Base-by-base conservation (phyloP, 2,329 filamentous ascomycete species). In the Byssochlamys sp. region DNA sequence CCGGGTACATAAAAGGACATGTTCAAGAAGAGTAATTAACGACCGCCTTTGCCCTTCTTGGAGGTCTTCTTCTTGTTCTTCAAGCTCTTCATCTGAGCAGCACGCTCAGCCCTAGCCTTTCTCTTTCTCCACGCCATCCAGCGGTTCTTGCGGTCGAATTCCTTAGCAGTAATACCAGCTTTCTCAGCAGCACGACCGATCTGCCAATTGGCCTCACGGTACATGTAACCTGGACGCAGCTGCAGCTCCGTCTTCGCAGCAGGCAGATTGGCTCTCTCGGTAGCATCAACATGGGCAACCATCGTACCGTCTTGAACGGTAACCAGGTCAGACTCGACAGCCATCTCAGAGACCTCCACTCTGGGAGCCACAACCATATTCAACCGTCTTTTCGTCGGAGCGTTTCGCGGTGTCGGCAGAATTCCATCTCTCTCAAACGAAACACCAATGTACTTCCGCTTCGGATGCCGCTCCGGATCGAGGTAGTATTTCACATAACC, bases 401-500 rank as follows among this genome's bases (percentile, higher is more conserved):
- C 87, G 70, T 92, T 87, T 27, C 75, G 76, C 0, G 89, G 86
- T 68, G 88, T 85, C 0, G 94, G 94, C 1, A 99, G 83, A 31
- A 80, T 84, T 67, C 95, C 89, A 14, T 85, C 79, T 69, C 90
- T 90, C 71, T 91, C 82, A 73, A 96, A 91, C 33, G 89, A 88
- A 24, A 99, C 88, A 60, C 94, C 94, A 68, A 99, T 99, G 79
- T 91, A 99, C 73, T 95, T 90, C 60, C 91, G 84, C 64, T 90
- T 88, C 0, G 91, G 89, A 73, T 97, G 90, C 59, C 80, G 82
- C 31, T 81, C 75, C 0, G 91, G 91, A 71, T 99, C 92, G 69
- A 87, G 85, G 80, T 99, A 99, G 82, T 96, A 99, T 67, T 94
- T 91, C 60, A 99, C 94, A 75, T 95, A 99, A 62, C 94, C 94